These are phyloP conservation scores for Dothideomycetes sp. DNA, from an alignment of 2,329 filamentous ascomycete genomes.

Conservation along the genomic window DNA sequence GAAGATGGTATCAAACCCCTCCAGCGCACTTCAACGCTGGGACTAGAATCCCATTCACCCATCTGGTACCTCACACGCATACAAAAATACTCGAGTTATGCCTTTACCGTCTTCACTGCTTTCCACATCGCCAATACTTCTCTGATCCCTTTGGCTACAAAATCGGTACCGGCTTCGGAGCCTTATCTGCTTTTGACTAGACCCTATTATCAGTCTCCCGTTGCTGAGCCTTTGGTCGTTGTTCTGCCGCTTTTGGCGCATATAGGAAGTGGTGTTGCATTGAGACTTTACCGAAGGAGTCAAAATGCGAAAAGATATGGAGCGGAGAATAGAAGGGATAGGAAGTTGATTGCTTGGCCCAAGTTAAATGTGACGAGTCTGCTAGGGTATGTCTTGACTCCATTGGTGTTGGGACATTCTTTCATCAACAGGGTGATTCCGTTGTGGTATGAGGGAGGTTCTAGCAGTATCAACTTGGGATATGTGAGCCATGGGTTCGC, in stretches of 20 bases:
- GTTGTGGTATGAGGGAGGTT: constrained; percentile 68
- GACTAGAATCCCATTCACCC: constrained; percentile 59
- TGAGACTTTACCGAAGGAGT: constrained; percentile 65
- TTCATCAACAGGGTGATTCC: constrained; percentile 70
- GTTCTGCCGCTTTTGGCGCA: constrained; percentile 66
- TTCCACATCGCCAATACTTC: constrained; percentile 77
- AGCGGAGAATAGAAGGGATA: constrained; percentile 49
- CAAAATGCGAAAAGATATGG: constrained; percentile 69
- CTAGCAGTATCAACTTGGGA: constrained; percentile 72
- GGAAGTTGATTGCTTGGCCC: constrained; percentile 54
- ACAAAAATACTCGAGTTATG: constrained; percentile 84
- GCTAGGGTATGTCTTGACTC: constrained; percentile 62
- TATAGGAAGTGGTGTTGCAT: constrained; percentile 63
- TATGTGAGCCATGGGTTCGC: constrained; percentile 83
- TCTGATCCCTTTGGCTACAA: constrained; percentile 65
- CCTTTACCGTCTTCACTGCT: constrained; percentile 65
- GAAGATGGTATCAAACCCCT: constrained; percentile 22
- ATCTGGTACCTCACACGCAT: constrained; percentile 69
- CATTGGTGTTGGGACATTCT: constrained; percentile 61
- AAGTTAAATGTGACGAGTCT: constrained; percentile 58
- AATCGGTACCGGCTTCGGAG: constrained; percentile 65
- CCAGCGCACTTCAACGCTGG: constrained; percentile 33
- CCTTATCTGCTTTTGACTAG: constrained; percentile 82
- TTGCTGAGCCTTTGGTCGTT: constrained; percentile 72
- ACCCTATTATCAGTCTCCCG: constrained; percentile 79